Base-by-base conservation (phyloP, 225 moss, liverwort and hornwort species). In the Ulota crispa region DNA sequence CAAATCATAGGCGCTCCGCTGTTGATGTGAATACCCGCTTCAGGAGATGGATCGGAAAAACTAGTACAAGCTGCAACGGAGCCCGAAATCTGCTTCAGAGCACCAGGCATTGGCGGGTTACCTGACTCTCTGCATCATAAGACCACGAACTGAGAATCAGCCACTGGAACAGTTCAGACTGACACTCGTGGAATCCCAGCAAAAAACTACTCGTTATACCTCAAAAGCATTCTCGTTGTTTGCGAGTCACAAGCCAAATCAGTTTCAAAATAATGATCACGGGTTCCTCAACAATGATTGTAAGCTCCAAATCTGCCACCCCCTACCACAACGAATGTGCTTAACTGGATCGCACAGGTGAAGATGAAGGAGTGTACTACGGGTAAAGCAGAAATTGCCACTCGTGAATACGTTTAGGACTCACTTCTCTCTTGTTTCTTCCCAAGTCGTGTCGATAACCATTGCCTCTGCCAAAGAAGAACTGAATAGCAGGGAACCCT, bases 51-150 rank as follows among this genome's bases (percentile, higher is more conserved):
- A 62, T 59, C 52, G 4, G 74, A 61, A 74, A 78, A 32, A 45
- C 11, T 68, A 14, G 76, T 67, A 76, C 78, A 83, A 65, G 71
- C 18, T 36, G 70, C 24, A 43, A 83, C 9, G 45, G 76, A 61
- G 15, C 70, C 74, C 54, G 76, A 71, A 69, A 79, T 65, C 68
- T 81, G 47, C 55, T 77, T 57, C 0, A 53, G 26, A 43, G 43
- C 72, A 55, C 32, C 23, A 14, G 20, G 62, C 34, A 53, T 47
- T 59, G 42, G 70, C 78, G 77, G 65, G 52, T 52, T 72, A 19
- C 23, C 70, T 78, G 43, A 26, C 47, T 78, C 75, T 57, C 83
- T 85, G 83, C 60, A 83, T 53, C 43, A 74, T 65, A 81, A 52
- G 54, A 72, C 30, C 74, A 85, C 39, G 9, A 76, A 68, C 24